Percentiles rank a stretch among this genome's conserved stretches.
Conservation (phyloP, 73 alveolate species). For the Breviolum minutum region DNA sequence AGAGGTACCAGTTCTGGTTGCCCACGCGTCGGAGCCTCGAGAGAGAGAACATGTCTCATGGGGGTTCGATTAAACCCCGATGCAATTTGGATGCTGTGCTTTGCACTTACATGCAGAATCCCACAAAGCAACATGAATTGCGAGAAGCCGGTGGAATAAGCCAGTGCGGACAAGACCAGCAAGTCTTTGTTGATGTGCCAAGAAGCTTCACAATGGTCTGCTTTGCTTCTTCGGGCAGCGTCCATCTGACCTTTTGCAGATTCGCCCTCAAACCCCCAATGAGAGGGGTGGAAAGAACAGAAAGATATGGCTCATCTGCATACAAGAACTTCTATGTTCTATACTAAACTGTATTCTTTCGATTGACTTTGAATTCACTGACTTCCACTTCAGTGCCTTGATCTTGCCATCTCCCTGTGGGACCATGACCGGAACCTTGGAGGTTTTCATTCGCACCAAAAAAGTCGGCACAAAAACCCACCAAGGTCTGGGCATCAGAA, state of each 20-base stretch:
- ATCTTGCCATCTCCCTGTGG: conserved; percentile 95
- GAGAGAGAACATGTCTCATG: not conserved
- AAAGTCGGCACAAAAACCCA: not conserved
- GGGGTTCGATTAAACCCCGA: no score
- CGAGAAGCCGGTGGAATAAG: no score
- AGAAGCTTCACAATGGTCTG: conserved; percentile 81
- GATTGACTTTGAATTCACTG: not conserved
- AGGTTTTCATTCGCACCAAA: not conserved
- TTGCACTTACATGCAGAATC: no score
- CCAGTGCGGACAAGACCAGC: no score
- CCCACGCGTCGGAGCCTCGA: conserved; percentile 89
- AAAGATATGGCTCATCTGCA: not conserved
- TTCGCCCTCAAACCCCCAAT: not conserved
- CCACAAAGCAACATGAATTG: no score
- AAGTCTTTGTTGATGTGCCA: not conserved
- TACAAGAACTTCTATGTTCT: no score
- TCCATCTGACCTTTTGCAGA: conserved; percentile 58
- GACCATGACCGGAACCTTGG: conserved; percentile 88
- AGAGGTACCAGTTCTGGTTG: conserved; percentile 94
- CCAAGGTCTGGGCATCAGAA: not conserved
- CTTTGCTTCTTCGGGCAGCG: conserved; percentile 84
- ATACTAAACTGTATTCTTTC: not conserved
- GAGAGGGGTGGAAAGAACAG: not conserved
- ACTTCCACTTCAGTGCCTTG: conserved; percentile 12
- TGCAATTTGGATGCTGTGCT: no score